Base-by-base conservation (phyloP, 78 protist species). In the Dictyostelium brefeldianum region DNA sequence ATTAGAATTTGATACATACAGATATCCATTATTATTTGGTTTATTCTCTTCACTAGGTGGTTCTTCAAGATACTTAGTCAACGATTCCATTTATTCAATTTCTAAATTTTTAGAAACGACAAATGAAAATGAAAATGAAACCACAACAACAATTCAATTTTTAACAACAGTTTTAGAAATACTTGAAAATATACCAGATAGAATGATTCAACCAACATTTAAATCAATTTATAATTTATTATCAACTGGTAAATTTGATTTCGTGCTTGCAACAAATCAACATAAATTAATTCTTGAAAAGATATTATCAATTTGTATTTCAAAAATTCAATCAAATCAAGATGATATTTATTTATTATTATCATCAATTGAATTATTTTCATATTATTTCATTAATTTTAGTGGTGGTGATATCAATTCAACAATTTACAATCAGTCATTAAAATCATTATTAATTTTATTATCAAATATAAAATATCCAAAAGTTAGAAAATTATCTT, bases 11-110 rank as follows among this genome's bases (percentile, higher is more conserved):
- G 83, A 75, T 46, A 8, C 18, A 25, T 85, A 85, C 29, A 6
- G 31, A 9, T 75, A 85, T 62, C 62, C 48, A 20, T 29, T 75
- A 0, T 4, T 85, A 27, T 56, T 75, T 62, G 92, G 92, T 9
- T 47, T 85, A 59, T 73, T 85, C 12, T 85, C 92, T 12, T 85
- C 92, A 20, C 29, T 85, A n/a, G 92, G 92, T 59, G 92, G 92
- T 41, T 18, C 82, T 29, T 75, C 92, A 17, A 85, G 48, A 59
- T 85, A 71, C 47, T 36, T 85, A 18, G 67, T 78, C 36, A 73
- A 73, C 3, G 83, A 85, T 22, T 27, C 81, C 0, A 47, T 83
- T 18, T 1, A 47, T 9, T 83, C 81, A 0, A 83, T 83, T 6
- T 36, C 43, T 36, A 36, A 10, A n/a, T 73, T 14, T 9, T 59